A percentile compares a stretch with the other conserved stretches of the same genome.
Conservation (phyloP, 2,329 filamentous ascomycete genomes). For the Stachybotrys chartarum region DNA sequence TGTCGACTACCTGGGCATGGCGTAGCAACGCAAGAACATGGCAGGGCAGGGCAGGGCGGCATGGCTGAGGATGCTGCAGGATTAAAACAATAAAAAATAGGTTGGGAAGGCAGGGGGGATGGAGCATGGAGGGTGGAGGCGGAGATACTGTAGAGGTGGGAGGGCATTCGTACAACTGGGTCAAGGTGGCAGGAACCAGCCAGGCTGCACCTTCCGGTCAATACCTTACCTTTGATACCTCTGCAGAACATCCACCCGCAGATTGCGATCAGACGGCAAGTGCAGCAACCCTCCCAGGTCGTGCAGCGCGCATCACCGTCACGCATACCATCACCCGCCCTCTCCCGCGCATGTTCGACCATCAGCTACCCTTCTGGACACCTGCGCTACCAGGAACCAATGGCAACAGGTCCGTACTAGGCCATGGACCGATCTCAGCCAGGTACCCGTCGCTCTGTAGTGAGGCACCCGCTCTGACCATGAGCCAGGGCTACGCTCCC, state of each 20-base stretch:
- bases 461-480: neutral
- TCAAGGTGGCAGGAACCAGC: too few relatives aligned
- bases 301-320: neutral
- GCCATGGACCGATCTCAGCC: too few relatives aligned
- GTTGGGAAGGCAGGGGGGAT: conserved; percentile 7
- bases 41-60: too few relatives aligned
- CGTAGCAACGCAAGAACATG: neutral
- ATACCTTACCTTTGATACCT: too few relatives aligned
- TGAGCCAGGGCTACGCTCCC: neutral
- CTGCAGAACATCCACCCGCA: too few relatives aligned
- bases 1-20: neutral
- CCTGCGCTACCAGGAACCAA: neutral
- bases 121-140: conserved; percentile 2
- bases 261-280: too few relatives aligned
- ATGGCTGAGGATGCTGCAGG: neutral
- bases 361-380: neutral
- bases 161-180: neutral
- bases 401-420: too few relatives aligned
- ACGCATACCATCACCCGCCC: neutral
- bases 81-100: neutral
- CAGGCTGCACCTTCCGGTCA: too few relatives aligned
- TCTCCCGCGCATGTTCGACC: too few relatives aligned
- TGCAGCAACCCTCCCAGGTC: neutral
- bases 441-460: neutral
- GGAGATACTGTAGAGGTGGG: neutral